Evolutionary conservation across 805 yeast species (phyloP).

Genomic region (Candida tammaniensis): DNA sequence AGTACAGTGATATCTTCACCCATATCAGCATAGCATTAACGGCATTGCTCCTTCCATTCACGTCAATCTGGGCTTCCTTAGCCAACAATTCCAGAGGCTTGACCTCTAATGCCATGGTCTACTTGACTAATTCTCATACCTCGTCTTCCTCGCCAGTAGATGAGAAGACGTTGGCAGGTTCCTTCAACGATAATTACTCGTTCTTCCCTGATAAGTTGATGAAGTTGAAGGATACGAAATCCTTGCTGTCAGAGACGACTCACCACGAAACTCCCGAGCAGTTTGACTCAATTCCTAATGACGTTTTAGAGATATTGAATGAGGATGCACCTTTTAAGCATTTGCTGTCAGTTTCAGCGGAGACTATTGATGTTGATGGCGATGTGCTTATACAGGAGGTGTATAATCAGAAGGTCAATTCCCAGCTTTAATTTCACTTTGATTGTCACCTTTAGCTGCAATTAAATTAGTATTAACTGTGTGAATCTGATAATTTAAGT

Average conservation of each 20-base stretch:
- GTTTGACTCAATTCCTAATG: slow-evolving; percentile 5
- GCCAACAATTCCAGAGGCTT: slow-evolving; percentile 41
- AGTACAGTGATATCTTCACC: slow-evolving; percentile 10
- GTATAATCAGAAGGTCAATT: slow-evolving; percentile 5
- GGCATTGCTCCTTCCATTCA: slow-evolving; percentile 66
- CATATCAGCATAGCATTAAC: slow-evolving; percentile 13
- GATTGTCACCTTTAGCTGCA: no score
- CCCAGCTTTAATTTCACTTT: no score
- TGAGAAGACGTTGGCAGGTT: slow-evolving; percentile 10
- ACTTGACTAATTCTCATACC: slow-evolving; percentile 8
- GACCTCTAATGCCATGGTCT: slow-evolving; percentile 8
- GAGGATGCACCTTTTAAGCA: slow-evolving; percentile 6
- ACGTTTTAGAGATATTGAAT: slow-evolving; percentile 11
- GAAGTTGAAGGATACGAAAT: slow-evolving; percentile 6
- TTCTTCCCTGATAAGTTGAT: slow-evolving; percentile 14
- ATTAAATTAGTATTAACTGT: no score
- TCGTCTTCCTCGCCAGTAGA: slow-evolving; percentile 6
- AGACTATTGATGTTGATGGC: slow-evolving; percentile 2
- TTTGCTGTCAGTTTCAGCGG: slow-evolving; percentile 1
- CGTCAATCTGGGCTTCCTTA: slow-evolving; percentile 86
- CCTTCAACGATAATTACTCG: slow-evolving; percentile 8
- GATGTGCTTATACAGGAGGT: slow-evolving; percentile 3
- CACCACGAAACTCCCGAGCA: no score
- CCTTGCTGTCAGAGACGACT: no score
- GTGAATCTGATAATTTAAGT: no score